Evolutionary conservation across 306 rosid genomes (phyloP).

Genomic region (Potentilla sterilis): DNA sequence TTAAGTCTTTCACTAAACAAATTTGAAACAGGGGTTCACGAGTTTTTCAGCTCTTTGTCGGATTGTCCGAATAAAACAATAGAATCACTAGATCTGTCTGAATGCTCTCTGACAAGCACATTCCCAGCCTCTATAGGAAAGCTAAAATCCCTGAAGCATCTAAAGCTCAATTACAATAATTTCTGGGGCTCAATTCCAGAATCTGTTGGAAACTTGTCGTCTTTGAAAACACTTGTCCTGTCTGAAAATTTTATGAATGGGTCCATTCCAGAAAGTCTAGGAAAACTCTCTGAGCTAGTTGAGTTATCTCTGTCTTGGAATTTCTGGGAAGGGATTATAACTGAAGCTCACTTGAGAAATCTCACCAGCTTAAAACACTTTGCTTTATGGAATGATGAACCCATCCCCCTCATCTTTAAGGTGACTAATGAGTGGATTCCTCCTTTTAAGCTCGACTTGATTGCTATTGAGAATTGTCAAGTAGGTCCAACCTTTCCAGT

Average conservation of each 20-base stretch:
- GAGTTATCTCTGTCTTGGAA: too few relatives aligned
- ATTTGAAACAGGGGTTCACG: neutral
- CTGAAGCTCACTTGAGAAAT: too few relatives aligned
- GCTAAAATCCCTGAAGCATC: neutral
- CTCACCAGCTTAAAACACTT: too few relatives aligned
- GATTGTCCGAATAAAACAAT: too few relatives aligned
- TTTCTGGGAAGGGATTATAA: too few relatives aligned
- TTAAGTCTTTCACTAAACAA: neutral
- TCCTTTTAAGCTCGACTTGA: too few relatives aligned
- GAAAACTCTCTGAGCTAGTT: neutral
- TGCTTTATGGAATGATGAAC: too few relatives aligned
- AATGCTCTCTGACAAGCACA: neutral
- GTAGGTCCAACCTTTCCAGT: too few relatives aligned
- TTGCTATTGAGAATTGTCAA: too few relatives aligned
- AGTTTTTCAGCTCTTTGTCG: neutral
- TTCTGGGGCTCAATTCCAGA: conserved; percentile 20
- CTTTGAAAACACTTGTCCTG: neutral
- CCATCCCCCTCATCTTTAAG: too few relatives aligned
- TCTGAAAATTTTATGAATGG: neutral
- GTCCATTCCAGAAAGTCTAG: neutral
- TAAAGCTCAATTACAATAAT: neutral
- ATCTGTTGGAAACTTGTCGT: conserved; percentile 28
- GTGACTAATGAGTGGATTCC: too few relatives aligned
- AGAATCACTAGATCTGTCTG: neutral
- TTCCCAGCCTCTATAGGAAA: neutral